Evolutionary conservation across 1,139 yeast genomes (phyloP), one percentile per base, ranked within the genome.

Genomic region (Arxiozyma bovina): DNA sequence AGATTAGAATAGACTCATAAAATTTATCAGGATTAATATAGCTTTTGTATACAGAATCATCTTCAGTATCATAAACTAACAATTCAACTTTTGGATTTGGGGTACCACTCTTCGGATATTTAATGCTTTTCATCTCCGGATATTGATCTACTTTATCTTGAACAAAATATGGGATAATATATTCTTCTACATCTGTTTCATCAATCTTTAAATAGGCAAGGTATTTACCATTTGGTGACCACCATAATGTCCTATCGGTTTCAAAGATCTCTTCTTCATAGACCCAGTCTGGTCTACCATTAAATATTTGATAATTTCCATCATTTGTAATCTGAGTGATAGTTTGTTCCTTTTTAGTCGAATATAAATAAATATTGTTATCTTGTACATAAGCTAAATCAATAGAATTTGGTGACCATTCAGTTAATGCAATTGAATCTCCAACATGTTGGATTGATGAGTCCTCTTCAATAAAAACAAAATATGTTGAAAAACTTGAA

Each of bases 271-370:
- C 99, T 65, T 93, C 99, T 69, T 93, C 99, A 65, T 93, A 93
- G 1, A 93, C 93, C 99, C 99, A 93, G 64, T 93, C 99, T 0
- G 98, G 91, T 58, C 84, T 86, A 4, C 98, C 99, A 65, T 94
- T 90, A 69, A 87, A 87, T n/a, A 89, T 74, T 53, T 77, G 73
- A 0, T 73, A 72, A 30, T 85, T 80, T 0, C 98, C 98, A 62
- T 83, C 90, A 18, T 64, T 61, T 69, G 77, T 67, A 1, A 68
- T 59, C 48, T 63, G 58, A n/a, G 53, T 55, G 3, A 53, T 51
- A 1, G 66, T 61, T 27, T 54, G 49, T 67, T 77, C 27, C 71
- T 71, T 59, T 73, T 78, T 57, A 67, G 68, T 54, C 68, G 70
- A 61, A 73, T 80, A 72, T 0, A 80, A 61, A 63, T 74, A 89